Conservation (phyloP, 2,329 filamentous ascomycete species). For the Ilyonectria sp. region DNA sequence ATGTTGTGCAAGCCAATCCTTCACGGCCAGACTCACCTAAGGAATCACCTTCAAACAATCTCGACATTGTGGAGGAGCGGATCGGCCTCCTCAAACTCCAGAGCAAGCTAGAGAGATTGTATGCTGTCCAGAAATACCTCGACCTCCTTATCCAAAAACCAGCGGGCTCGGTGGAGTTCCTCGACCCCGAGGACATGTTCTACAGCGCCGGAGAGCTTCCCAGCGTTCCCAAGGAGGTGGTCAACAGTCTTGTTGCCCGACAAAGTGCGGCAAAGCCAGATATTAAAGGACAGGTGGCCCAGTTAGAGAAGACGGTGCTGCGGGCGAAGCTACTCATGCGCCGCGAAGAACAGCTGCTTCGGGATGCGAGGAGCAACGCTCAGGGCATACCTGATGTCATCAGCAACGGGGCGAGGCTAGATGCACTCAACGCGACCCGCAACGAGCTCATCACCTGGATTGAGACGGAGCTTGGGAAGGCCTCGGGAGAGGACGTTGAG, state of each 20-base stretch:
- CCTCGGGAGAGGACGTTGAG: constrained; percentile 56
- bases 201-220: constrained; percentile 61
- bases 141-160: constrained; percentile 67
- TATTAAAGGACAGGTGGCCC: constrained; percentile 63
- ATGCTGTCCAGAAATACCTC: constrained; percentile 66
- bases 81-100: constrained; percentile 66
- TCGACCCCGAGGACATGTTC: constrained; percentile 66
- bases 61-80: constrained; percentile 63
- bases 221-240: constrained; percentile 65
- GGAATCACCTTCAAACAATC: constrained; percentile 31
- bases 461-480: constrained; percentile 72
- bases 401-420: constrained; percentile 60
- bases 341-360: constrained; percentile 70
- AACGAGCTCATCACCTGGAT: constrained; percentile 77
- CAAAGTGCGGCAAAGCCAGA: constrained; percentile 56
- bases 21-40: constrained; percentile 39
- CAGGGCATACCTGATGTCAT: constrained; percentile 55
- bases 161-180: constrained; percentile 64
- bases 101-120: constrained; percentile 66
- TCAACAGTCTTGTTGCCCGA: constrained; percentile 65
- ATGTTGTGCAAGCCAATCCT: constrained; percentile 49
- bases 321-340: constrained; percentile 70
- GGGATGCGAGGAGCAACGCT: constrained; percentile 60
- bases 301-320: constrained; percentile 72
- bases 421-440: constrained; percentile 70